Evolutionary conservation across 2,329 filamentous ascomycete genomes (phyloP), one percentile per base, ranked within the genome.

Genomic region (Simplicillium sp.): DNA sequence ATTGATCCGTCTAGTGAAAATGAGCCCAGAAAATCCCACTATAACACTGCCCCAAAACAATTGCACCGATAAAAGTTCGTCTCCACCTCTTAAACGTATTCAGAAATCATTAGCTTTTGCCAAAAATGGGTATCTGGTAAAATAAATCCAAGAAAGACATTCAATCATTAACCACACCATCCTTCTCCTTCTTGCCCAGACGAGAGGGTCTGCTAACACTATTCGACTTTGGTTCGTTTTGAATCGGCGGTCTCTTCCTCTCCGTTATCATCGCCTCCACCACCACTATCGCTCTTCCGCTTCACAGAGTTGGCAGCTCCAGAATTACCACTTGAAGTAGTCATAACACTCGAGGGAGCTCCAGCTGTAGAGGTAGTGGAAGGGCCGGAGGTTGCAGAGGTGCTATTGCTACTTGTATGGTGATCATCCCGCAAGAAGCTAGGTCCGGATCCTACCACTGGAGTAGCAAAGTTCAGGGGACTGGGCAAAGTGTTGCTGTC

Each of bases 401-500:
- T 34, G 11, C 34, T 44, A 14, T 51, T 51, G 17, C 47, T 39
- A 29, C 47, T 53, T 37, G 20, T 25, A 34, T 54, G 41, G 38
- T 57, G 56, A 18, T 81, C 77, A 15, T 82, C 77, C 43, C 76
- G 65, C 40, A 82, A 51, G 49, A 82, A 82, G 43, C 76, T 80
- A 3, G 78, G 78, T 3, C 78, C 78, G 1, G 70, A 73, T 2
- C 70, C 73, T 2, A 73, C 71, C 2, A 81, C 67, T 0, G 92
- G 92, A 1, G 92, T 97, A 29, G 87, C 84, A 61, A 96, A 96
- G 45, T 89, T 94, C 48, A 97, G 66, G 9, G 92, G 92, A 57
- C 88, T 96, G 0, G 89, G 89, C 37, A 97, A 70, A 49, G 94
- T 92, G 53, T 92, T 94, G 57, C 75, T 84, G 49, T 92, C 85